Percentiles rank a stretch among this genome's conserved stretches.
phyloP scores from a whole-genome alignment of 192 early-diverging fungal genomes.

The Irineochytrium annulatum region DNA sequence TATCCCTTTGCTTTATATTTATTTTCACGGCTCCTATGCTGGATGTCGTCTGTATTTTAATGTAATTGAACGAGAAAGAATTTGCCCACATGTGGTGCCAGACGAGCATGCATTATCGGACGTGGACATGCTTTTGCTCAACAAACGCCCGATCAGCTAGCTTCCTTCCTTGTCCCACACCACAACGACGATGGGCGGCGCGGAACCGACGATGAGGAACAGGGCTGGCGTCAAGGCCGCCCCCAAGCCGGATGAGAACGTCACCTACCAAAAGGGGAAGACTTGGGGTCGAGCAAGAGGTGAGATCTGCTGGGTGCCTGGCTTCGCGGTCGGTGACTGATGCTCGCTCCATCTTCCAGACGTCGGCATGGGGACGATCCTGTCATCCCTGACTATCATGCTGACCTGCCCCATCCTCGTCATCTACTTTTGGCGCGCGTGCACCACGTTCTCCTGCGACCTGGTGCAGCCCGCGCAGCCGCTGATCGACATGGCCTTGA shows the following conservation, averaged over 20 bases:
- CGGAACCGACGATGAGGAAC: no score
- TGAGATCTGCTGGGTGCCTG: slow-evolving; percentile 16
- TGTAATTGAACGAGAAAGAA: no score
- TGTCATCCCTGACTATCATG: slow-evolving; percentile 54
- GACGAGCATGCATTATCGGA: no score
- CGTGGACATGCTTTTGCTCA: no score
- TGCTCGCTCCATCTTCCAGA: no score
- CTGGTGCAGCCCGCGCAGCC: slow-evolving; percentile 50
- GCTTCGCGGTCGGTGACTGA: not conserved
- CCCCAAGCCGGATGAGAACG: slow-evolving; percentile 13
- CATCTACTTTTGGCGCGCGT: slow-evolving; percentile 64
- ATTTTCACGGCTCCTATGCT: no score
- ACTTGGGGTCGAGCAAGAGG: slow-evolving; percentile 74
- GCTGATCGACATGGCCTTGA: slow-evolving; percentile 27
- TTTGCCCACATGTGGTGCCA: no score
- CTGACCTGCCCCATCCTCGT: slow-evolving; percentile 61
- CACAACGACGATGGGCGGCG: no score
- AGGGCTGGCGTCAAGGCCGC: not conserved
- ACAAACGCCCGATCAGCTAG: no score
- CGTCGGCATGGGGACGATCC: slow-evolving; percentile 40
- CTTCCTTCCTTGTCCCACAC: no score
- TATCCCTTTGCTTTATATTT: no score
- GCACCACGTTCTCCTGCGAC: slow-evolving; percentile 62
- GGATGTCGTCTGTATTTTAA: no score
- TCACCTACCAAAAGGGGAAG: slow-evolving; percentile 57